phyloP scores from a whole-genome alignment of 306 rosid genomes.

The Lithocarpus polystachyus region DNA sequence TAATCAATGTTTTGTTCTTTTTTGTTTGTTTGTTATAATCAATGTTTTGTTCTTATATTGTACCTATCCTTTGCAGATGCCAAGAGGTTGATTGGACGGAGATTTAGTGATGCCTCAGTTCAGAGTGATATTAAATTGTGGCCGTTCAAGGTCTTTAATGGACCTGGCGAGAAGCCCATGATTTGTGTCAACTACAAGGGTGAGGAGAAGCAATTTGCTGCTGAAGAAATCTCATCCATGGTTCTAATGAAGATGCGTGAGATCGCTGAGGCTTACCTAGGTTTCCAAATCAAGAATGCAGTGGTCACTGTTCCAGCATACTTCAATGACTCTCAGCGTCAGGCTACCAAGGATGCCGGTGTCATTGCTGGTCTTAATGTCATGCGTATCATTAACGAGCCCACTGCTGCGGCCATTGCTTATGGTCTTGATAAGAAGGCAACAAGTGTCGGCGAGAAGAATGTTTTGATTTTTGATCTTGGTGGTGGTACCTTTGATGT shows the following conservation, averaged over 20 bases:
- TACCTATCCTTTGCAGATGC: conserved; percentile 35
- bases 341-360: conserved; percentile 69
- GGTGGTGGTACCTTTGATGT: conserved; percentile 79
- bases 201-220: conserved; percentile 54
- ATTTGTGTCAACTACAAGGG: conserved; percentile 50
- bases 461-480: conserved; percentile 62
- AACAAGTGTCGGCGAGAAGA: conserved; percentile 61
- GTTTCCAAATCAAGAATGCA: conserved; percentile 50
- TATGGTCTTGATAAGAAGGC: conserved; percentile 77
- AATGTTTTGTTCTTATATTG: not conserved
- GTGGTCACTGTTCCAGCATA: conserved; percentile 73
- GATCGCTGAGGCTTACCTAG: conserved; percentile 70
- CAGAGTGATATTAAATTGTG: conserved; percentile 63
- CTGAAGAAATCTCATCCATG: conserved; percentile 66
- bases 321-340: conserved; percentile 63
- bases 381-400: conserved; percentile 64
- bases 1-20: not conserved
- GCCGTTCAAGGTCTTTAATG: conserved; percentile 54
- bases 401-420: conserved; percentile 72
- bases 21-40: no score
- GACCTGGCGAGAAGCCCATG: conserved; percentile 61
- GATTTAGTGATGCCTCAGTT: conserved; percentile 54
- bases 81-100: conserved; percentile 63
- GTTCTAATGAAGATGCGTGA: conserved; percentile 72
- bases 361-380: conserved; percentile 66